phyloP scores from a whole-genome alignment of 2,329 filamentous ascomycete species.

The Colletotrichum agaves region DNA sequence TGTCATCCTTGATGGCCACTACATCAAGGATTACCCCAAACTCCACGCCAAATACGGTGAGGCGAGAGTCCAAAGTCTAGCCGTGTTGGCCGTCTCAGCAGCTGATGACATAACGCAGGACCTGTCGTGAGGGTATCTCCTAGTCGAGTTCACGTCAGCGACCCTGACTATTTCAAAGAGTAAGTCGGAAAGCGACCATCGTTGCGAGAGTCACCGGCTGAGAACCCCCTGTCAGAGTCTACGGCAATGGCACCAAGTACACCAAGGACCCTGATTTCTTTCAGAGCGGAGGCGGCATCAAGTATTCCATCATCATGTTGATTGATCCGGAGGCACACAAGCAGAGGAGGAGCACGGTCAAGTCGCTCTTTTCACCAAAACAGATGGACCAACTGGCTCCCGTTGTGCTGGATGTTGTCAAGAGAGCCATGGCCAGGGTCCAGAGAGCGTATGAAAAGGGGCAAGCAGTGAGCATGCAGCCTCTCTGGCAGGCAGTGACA shows the following conservation, averaged over 20 bases:
- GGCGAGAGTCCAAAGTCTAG: not conserved
- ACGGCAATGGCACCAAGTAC: slow-evolving; percentile 13
- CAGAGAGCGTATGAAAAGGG: not conserved
- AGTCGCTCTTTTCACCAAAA: slow-evolving; percentile 8
- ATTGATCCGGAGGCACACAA: slow-evolving; percentile 22
- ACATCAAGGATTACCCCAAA: slow-evolving; percentile 17
- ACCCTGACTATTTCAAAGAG: slow-evolving; percentile 17
- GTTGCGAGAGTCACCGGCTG: not conserved
- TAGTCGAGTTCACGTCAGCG: slow-evolving; percentile 6
- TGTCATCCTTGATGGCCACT: slow-evolving; percentile 23
- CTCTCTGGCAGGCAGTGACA: slow-evolving; percentile 3
- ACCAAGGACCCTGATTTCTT: slow-evolving; percentile 21
- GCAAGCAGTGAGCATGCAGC: not conserved
- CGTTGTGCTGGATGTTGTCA: not conserved
- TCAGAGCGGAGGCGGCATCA: slow-evolving; percentile 20
- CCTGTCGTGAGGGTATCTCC: slow-evolving; percentile 17
- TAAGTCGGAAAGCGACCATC: not conserved
- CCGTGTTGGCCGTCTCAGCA: not conserved
- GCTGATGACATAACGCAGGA: not conserved
- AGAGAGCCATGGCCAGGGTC: not conserved
- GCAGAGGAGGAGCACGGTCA: slow-evolving; percentile 8
- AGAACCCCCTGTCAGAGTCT: not conserved
- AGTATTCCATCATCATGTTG: slow-evolving; percentile 27
- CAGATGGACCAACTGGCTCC: slow-evolving; percentile 16
- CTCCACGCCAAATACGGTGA: slow-evolving; percentile 24